These are phyloP conservation scores for Solanum rostratum DNA, from an alignment of 257 asterid genomes.

Conservation along the genomic window DNA sequence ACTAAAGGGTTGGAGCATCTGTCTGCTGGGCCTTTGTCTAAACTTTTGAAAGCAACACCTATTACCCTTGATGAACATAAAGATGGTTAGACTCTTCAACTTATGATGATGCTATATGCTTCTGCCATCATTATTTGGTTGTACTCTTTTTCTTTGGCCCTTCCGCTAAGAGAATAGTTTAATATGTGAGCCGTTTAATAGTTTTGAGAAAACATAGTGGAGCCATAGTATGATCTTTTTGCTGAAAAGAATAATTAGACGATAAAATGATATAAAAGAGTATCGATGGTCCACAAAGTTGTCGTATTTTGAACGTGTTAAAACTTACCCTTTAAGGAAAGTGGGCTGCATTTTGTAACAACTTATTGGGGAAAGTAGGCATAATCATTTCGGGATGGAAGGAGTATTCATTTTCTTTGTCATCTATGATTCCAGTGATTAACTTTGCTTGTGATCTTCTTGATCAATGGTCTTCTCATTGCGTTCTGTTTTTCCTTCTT, in stretches of 20 bases:
- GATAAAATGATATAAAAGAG: background rate
- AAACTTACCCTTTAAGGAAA: background rate
- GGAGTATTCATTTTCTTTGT: constrained; percentile 4
- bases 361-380: background rate
- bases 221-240: background rate
- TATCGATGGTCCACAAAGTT: background rate
- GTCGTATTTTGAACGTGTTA: background rate
- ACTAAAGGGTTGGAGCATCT: constrained; percentile 73
- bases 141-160: background rate
- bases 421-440: background rate
- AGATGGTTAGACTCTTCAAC: constrained; percentile 23
- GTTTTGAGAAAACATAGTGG: background rate
- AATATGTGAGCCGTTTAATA: background rate
- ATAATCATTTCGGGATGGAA: background rate
- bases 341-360: background rate
- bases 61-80: constrained; percentile 30
- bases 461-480: background rate
- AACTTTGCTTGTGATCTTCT: constrained; percentile 3
- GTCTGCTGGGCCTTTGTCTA: constrained; percentile 77
- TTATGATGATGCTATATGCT: constrained; percentile 3
- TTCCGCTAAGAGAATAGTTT: background rate
- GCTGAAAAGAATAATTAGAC: background rate
- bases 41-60: constrained; percentile 71
- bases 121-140: background rate
- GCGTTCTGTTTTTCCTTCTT: background rate